Conservation (phyloP, 768 basidiomycete genomes). For the Rhodotorula sphaerocarpa region DNA sequence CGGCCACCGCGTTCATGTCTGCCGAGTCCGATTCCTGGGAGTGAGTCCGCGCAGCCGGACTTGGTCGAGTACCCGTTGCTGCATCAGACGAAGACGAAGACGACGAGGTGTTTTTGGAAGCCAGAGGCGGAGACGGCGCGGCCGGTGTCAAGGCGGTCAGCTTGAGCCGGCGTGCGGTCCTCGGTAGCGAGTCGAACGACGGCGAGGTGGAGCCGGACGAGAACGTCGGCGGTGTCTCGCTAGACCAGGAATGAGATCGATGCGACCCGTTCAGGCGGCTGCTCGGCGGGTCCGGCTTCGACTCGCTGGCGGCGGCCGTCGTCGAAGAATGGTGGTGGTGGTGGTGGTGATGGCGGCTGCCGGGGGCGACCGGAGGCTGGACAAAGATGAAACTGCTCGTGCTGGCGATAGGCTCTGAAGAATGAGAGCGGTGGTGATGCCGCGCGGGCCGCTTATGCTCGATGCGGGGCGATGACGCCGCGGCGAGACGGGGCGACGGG, state of each 20-base stretch:
- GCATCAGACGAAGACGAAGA: too few species aligned
- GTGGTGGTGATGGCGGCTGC: too few species aligned
- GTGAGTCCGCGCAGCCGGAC: neutral
- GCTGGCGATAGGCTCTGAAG: constrained; percentile 25
- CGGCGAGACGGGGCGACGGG: neutral
- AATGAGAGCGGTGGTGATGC: constrained; percentile 33
- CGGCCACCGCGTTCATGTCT: neutral
- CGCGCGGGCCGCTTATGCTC: constrained; percentile 17
- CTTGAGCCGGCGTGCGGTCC: constrained; percentile 8
- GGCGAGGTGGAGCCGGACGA: neutral
- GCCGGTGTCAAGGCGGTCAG: constrained; percentile 15
- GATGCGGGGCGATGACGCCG: constrained; percentile 1
- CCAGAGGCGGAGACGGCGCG: neutral
- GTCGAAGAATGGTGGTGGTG: neutral
- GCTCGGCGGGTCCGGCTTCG: neutral
- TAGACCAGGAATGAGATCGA: constrained; percentile 1
- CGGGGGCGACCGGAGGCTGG: too few species aligned
- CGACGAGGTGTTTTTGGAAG: too few species aligned
- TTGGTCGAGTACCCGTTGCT: too few species aligned
- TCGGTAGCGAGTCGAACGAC: constrained; percentile 1
- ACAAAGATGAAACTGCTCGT: constrained; percentile 34
- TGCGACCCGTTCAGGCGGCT: neutral
- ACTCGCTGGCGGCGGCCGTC: neutral
- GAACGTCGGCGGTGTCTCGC: neutral
- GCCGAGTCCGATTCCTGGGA: constrained; percentile 22